Evolutionary conservation across 2,329 filamentous ascomycete genomes (phyloP).

Genomic region (Monilinia aucupariae): DNA sequence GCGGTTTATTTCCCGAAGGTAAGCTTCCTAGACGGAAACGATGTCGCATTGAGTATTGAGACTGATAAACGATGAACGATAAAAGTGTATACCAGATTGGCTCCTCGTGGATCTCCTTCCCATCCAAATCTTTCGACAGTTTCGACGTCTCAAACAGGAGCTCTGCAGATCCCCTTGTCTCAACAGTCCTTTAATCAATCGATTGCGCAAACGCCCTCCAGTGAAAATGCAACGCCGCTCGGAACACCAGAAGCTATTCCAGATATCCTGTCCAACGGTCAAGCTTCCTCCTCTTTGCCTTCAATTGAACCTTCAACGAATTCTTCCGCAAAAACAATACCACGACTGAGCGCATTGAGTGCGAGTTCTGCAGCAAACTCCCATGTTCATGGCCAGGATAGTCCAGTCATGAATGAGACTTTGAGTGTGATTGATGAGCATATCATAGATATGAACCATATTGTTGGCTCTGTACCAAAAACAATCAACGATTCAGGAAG

Average conservation of each 20-base stretch:
- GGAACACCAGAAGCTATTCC: background rate
- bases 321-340: constrained; percentile 26
- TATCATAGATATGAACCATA: constrained; percentile 70
- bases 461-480: constrained; percentile 44
- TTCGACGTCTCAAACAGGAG: constrained; percentile 19
- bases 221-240: background rate
- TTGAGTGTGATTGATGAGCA: constrained; percentile 95
- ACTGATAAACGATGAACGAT: constrained; percentile 19
- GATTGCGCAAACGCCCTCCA: background rate
- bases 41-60: constrained; percentile 1
- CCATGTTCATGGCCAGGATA: constrained; percentile 47
- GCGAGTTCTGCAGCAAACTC: constrained; percentile 44
- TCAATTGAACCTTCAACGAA: background rate
- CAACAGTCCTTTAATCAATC: constrained; percentile 1
- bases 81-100: constrained; percentile 36
- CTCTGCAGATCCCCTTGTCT: constrained; percentile 17
- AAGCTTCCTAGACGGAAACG: constrained; percentile 9
- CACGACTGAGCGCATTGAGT: constrained; percentile 34
- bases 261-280: background rate
- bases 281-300: background rate
- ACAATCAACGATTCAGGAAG: constrained; percentile 72
- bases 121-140: constrained; percentile 26
- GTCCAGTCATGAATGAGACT: constrained; percentile 87
- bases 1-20: constrained; percentile 81
- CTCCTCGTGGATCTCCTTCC: constrained; percentile 33